Evolutionary conservation across 2,329 filamentous ascomycete species (phyloP).

Genomic region (Fusarium liriodendri): DNA sequence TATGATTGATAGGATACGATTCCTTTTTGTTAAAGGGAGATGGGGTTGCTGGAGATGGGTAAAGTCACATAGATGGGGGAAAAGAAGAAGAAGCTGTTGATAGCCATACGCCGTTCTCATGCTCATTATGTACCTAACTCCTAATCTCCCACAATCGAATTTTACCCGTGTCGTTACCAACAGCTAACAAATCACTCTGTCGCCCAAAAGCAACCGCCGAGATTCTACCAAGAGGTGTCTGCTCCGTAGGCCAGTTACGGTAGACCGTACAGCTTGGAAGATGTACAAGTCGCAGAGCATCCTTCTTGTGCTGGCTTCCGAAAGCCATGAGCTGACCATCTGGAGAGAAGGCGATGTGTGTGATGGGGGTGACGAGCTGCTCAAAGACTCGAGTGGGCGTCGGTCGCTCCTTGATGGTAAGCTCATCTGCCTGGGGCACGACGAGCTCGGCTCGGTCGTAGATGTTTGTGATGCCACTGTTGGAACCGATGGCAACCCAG

Average conservation of each 20-base stretch:
- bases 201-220: slow-evolving; percentile 77
- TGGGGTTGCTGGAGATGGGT: too few relatives aligned
- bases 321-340: slow-evolving; percentile 93
- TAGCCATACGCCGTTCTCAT: slow-evolving; percentile 9
- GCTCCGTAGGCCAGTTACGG: slow-evolving; percentile 94
- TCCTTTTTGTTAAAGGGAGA: too few relatives aligned
- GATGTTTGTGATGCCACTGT: slow-evolving; percentile 89
- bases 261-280: slow-evolving; percentile 93
- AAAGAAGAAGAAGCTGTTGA: too few relatives aligned
- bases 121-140: slow-evolving; percentile 57
- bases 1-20: too few relatives aligned
- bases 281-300: slow-evolving; percentile 88
- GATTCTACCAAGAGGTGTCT: slow-evolving; percentile 88
- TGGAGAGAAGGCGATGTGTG: slow-evolving; percentile 81
- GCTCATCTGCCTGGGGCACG: slow-evolving; percentile 50
- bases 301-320: slow-evolving; percentile 86
- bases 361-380: slow-evolving; percentile 88
- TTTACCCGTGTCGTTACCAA: slow-evolving; percentile 90
- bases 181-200: slow-evolving; percentile 77
- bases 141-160: slow-evolving; percentile 92
- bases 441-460: slow-evolving; percentile 84
- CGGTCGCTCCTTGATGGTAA: slow-evolving; percentile 73
- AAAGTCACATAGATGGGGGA: too few relatives aligned
- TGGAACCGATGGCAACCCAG: slow-evolving; percentile 90
- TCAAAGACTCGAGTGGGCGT: slow-evolving; percentile 80